Conservation (phyloP, 805 yeast species). For the Candida golubevii region DNA sequence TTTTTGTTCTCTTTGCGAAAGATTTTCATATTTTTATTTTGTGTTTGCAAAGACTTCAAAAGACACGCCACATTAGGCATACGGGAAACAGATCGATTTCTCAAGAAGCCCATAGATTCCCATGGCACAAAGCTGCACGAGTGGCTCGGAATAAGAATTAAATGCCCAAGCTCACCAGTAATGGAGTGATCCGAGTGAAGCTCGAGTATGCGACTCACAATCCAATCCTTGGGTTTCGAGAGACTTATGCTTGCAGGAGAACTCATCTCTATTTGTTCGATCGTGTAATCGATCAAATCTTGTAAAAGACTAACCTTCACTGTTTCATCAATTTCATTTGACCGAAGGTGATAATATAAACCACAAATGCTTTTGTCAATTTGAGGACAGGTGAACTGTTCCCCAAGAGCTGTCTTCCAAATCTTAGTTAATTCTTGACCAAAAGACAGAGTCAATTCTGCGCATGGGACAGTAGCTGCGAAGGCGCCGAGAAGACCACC, state of each 20-base stretch:
- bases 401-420: conserved; percentile 4
- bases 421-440: conserved; percentile 16
- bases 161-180: conserved; percentile 40
- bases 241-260: background rate
- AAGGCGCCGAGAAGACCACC: conserved; percentile 74
- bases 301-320: conserved; percentile 1
- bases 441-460: conserved; percentile 17
- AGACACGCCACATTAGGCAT: conserved; percentile 61
- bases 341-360: conserved; percentile 18
- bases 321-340: background rate
- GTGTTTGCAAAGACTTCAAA: conserved; percentile 27
- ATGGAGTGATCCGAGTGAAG: background rate
- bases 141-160: conserved; percentile 66
- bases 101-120: conserved; percentile 70
- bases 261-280: background rate
- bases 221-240: background rate
- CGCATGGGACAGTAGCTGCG: conserved; percentile 1
- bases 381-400: conserved; percentile 1
- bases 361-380: conserved; percentile 15
- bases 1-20: background rate
- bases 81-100: conserved; percentile 58
- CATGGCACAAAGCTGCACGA: conserved; percentile 75
- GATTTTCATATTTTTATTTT: conserved; percentile 4
- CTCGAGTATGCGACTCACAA: background rate
- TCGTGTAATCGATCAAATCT: conserved; percentile 8